A percentile compares a stretch with the other conserved stretches of the same genome.
Evolutionary conservation across 768 basidiomycete species (phyloP).

Genomic region (Mycena indigotica): DNA sequence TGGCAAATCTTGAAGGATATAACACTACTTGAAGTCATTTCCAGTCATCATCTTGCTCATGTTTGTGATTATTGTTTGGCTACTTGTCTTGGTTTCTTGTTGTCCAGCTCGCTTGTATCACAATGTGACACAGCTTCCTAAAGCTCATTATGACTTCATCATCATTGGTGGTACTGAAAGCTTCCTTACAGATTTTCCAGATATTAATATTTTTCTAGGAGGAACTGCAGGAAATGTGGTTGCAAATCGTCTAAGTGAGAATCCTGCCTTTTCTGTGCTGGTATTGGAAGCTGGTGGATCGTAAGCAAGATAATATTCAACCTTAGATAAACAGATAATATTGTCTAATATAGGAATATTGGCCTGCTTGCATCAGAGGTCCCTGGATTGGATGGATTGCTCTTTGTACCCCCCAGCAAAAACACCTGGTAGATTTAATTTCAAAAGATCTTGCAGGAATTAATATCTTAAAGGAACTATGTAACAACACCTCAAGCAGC

Average conservation of each 20-base stretch:
- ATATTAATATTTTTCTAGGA: background rate
- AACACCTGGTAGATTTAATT: too few species aligned
- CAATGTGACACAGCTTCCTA: background rate
- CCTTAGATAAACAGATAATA: background rate
- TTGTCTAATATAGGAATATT: background rate
- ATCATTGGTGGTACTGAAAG: slow-evolving; percentile 15
- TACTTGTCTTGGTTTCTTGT: too few species aligned
- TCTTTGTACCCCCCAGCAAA: slow-evolving; percentile 26
- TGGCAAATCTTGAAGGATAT: too few species aligned
- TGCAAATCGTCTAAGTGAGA: slow-evolving; percentile 27
- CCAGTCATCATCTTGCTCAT: too few species aligned
- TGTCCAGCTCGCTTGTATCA: too few species aligned
- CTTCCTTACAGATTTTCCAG: background rate
- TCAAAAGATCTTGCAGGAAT: too few species aligned
- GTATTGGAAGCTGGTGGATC: slow-evolving; percentile 25
- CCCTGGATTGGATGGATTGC: slow-evolving; percentile 15
- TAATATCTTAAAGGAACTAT: slow-evolving; percentile 38
- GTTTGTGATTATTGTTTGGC: too few species aligned
- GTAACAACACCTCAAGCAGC: slow-evolving; percentile 8
- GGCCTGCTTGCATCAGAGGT: slow-evolving; percentile 12
- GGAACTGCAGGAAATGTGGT: slow-evolving; percentile 28
- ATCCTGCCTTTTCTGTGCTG: slow-evolving; percentile 17
- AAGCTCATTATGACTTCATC: slow-evolving; percentile 15
- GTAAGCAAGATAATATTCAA: background rate
- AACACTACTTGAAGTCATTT: too few species aligned